These are phyloP conservation scores for Kappamyces sp. DNA, from an alignment of 192 early-diverging fungal genomes.

Conservation along the genomic window DNA sequence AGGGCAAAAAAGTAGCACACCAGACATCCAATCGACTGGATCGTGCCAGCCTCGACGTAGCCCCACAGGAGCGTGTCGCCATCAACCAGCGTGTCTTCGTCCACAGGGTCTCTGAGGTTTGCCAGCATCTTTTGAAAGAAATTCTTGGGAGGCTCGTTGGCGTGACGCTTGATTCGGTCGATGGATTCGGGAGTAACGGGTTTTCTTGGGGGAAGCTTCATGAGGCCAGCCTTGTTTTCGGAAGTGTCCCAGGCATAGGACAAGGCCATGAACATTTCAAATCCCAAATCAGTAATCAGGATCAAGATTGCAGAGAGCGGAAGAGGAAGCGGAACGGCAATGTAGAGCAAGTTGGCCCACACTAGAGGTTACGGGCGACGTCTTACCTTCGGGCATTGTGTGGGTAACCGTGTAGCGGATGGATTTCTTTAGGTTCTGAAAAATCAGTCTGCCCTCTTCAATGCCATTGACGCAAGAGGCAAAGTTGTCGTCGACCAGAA, in stretches of 20 bases:
- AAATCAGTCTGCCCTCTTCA: constrained; percentile 91
- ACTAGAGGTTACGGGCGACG: constrained; percentile 33
- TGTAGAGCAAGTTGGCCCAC: constrained; percentile 72
- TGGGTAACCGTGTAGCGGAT: constrained; percentile 89
- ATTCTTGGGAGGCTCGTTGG: constrained; percentile 10
- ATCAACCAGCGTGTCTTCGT: constrained; percentile 87
- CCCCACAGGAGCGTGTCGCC: constrained; percentile 70
- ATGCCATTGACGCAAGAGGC: constrained; percentile 88
- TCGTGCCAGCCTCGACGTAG: constrained; percentile 78
- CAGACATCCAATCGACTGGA: constrained; percentile 68
- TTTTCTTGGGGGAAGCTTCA: constrained; percentile 85
- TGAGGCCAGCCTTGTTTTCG: constrained; percentile 68
- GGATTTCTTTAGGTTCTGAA: constrained; percentile 91
- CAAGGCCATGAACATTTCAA: constrained; percentile 75
- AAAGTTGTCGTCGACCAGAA: constrained; percentile 97
- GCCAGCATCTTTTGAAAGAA: constrained; percentile 60
- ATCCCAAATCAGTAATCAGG: constrained; percentile 88
- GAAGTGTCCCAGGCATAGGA: constrained; percentile 88
- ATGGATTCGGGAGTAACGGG: constrained; percentile 77
- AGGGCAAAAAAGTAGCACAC: constrained; percentile 76
- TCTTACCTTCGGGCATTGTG: constrained; percentile 72
- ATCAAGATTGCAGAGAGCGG: constrained; percentile 80
- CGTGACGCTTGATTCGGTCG: constrained; percentile 43
- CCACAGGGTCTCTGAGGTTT: constrained; percentile 50
- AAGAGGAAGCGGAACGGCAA: constrained; percentile 78